Evolutionary conservation across 2,329 filamentous ascomycete species (phyloP), one percentile per base, ranked within the genome.

Genomic region (Zalaria sp.): DNA sequence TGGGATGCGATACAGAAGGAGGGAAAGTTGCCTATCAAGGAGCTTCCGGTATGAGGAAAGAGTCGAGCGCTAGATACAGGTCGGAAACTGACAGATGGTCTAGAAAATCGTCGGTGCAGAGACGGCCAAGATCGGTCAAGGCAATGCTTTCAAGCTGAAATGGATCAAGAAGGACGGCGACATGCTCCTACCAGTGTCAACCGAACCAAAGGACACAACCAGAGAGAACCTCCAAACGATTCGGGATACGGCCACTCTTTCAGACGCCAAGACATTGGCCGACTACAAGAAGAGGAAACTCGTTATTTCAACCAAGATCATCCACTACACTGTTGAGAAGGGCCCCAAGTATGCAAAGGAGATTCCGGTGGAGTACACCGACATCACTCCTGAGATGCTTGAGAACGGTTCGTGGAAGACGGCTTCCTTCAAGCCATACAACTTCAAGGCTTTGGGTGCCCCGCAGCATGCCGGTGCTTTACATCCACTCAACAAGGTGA

Each of bases 271-370:
- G 64, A 70, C 79, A 31, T 62, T 94, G 27, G 72, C 77, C 41
- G 89, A 96, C 47, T 68, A 94, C 51, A 88, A 81, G 67, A 95
- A 95, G 72, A 79, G 89, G 57, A 96, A 95, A 67, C 74, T 98
- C 39, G 72, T 95, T 49, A 80, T 74, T 50, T 70, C 85, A 56
- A 78, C 85, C 52, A 96, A 95, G 68, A 75, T 84, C 44, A 82
- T 93, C 53, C 79, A 70, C 60, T 98, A 91, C 73, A 82, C 75
- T 51, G 78, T 93, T 46, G 68, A 69, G 46, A 95, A 95, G 68
- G 91, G 87, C 0, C 66, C 79, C 46, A 93, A 93, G 62, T 98
- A 87, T 59, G 84, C 87, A 35, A 75, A 83, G 38, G 82, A 94
- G 63, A 83, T 96, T 49, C 73, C 82, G 37, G 86, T 93, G 63